A percentile compares a stretch with the other conserved stretches of the same genome.
Evolutionary conservation across 371 early-diverging fungal species (phyloP).

Genomic region (Mucor circinelloides): DNA sequence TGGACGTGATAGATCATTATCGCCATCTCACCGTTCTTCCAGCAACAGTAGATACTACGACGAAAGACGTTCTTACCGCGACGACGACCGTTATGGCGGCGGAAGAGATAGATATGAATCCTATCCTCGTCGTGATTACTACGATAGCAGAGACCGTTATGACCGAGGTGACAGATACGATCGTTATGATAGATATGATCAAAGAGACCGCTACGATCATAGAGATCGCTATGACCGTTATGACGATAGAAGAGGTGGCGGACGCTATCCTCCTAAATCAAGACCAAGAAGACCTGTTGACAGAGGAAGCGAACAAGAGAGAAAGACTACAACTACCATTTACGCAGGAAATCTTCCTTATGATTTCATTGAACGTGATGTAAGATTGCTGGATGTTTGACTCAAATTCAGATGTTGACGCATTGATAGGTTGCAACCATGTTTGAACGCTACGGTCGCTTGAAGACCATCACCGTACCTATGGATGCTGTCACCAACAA

Average conservation of each 20-base stretch:
- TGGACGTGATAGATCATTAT: conserved; percentile 54
- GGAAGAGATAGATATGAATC: conserved; percentile 47
- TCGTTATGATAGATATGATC: conserved; percentile 41
- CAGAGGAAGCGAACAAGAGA: conserved; percentile 72
- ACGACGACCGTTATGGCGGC: conserved; percentile 35
- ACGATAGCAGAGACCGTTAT: conserved; percentile 32
- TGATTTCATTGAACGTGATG: conserved; percentile 70
- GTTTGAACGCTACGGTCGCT: conserved; percentile 75
- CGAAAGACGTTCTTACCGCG: conserved; percentile 28
- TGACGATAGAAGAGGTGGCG: conserved; percentile 30
- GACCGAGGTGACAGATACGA: conserved; percentile 38
- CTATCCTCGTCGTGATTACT: conserved; percentile 34
- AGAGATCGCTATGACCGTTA: conserved; percentile 36
- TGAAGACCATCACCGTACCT: conserved; percentile 70
- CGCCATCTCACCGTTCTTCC: conserved; percentile 51
- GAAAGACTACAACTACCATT: conserved; percentile 63
- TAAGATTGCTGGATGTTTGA: conserved; percentile 14
- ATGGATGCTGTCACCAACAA: conserved; percentile 70
- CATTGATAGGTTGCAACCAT: conserved; percentile 53
- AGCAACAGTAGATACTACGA: conserved; percentile 28
- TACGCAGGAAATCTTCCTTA: conserved; percentile 87
- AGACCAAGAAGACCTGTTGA: conserved; percentile 63
- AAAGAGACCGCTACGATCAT: conserved; percentile 35
- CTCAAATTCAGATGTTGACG: neutral
- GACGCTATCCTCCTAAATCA: conserved; percentile 50